phyloP scores from a whole-genome alignment of 1,284 basidiomycete species.

The Rhodotorula sp. region DNA sequence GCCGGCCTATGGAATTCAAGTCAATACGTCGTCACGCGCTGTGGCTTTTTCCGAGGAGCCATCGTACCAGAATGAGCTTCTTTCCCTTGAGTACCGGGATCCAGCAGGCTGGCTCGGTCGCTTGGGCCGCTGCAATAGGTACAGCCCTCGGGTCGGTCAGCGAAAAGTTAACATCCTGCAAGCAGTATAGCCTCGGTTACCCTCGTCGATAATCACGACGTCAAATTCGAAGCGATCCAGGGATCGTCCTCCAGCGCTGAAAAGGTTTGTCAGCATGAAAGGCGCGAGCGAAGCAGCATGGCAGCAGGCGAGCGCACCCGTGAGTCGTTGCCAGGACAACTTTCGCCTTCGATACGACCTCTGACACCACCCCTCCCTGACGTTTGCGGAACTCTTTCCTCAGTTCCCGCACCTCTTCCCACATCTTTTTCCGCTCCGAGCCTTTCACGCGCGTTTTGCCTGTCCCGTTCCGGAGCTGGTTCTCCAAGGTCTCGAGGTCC shows the following conservation, averaged over 20 bases:
- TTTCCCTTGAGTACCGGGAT: conserved; percentile 85
- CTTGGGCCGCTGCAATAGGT: conserved; percentile 70
- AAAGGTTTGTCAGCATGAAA: neutral
- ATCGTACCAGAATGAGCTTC: conserved; percentile 84
- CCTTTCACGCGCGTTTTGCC: conserved; percentile 75
- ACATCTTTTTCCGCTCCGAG: conserved; percentile 77
- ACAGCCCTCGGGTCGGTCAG: neutral
- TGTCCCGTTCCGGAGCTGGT: conserved; percentile 60
- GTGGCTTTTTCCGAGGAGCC: neutral
- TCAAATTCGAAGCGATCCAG: conserved; percentile 77
- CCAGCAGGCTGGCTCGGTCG: conserved; percentile 95
- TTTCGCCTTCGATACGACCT: conserved; percentile 74
- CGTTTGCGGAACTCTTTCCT: conserved; percentile 91
- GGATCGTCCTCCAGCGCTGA: conserved; percentile 68
- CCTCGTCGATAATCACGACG: conserved; percentile 88
- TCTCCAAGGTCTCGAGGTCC: conserved; percentile 71
- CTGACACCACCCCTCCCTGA: conserved; percentile 75
- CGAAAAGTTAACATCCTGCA: too few relatives aligned
- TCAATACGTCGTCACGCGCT: too few relatives aligned
- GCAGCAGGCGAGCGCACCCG: conserved; percentile 51
- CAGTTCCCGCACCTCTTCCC: conserved; percentile 85
- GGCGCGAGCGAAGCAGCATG: neutral
- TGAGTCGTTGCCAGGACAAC: conserved; percentile 92
- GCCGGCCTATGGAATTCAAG: conserved; percentile 45
- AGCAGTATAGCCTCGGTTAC: neutral